These are phyloP conservation scores for Powellomyces hirtus DNA, from an alignment of 192 early-diverging fungal genomes.

Conservation along the genomic window DNA sequence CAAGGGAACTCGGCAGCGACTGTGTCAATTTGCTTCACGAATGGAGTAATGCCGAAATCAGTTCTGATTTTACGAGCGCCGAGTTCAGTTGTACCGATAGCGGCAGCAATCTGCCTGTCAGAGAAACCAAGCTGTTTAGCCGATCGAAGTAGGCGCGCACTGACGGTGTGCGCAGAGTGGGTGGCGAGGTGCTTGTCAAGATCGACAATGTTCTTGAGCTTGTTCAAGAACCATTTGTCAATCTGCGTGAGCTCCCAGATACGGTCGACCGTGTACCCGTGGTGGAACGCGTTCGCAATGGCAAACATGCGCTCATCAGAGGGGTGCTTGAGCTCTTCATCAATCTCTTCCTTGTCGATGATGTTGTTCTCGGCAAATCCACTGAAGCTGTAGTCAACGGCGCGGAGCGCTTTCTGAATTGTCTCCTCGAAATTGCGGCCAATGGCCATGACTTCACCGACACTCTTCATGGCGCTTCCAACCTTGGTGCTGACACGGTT, in stretches of 20 bases:
- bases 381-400: slow-evolving; percentile 82
- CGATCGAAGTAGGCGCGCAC: slow-evolving; percentile 51
- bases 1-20: slow-evolving; percentile 98
- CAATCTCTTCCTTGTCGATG: slow-evolving; percentile 69
- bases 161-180: slow-evolving; percentile 63
- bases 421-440: slow-evolving; percentile 95
- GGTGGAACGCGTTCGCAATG: slow-evolving; percentile 91
- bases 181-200: slow-evolving; percentile 68
- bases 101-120: slow-evolving; percentile 78
- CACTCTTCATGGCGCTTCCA: slow-evolving; percentile 91
- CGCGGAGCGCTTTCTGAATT: slow-evolving; percentile 91
- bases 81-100: slow-evolving; percentile 80
- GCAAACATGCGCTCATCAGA: slow-evolving; percentile 95
- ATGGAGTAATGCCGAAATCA: slow-evolving; percentile 81
- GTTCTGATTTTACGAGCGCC: slow-evolving; percentile 79
- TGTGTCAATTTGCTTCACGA: slow-evolving; percentile 98
- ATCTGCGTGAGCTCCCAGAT: slow-evolving; percentile 89
- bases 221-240: slow-evolving; percentile 98
- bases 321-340: slow-evolving; percentile 85
- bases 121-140: slow-evolving; percentile 98
- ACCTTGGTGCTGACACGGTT: slow-evolving; percentile 82
- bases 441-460: slow-evolving; percentile 99
- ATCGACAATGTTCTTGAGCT: slow-evolving; percentile 83
- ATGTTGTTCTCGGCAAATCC: slow-evolving; percentile 75
- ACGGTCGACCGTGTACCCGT: slow-evolving; percentile 87